Evolutionary conservation across 495 filamentous ascomycete species (phyloP).

Genomic region (Podospora comata): DNA sequence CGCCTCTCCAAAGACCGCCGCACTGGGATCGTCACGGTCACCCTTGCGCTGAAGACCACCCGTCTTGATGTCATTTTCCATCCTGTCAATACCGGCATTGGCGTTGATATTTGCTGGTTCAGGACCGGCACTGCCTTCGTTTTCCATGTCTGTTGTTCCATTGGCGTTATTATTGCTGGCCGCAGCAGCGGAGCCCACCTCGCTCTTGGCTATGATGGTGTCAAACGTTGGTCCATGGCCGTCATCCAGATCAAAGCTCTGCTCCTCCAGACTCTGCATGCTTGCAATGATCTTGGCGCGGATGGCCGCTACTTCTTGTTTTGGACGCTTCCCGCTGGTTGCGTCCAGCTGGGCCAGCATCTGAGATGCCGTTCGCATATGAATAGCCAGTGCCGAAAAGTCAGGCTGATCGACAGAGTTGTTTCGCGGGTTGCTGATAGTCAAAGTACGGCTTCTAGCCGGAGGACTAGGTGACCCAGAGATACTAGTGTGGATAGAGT

Average conservation of each 20-base stretch:
- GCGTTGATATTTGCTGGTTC: constrained; percentile 51
- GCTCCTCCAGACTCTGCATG: constrained; percentile 79
- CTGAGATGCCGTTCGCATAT: constrained; percentile 75
- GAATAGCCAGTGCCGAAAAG: constrained; percentile 69
- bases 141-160: constrained; percentile 37
- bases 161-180: constrained; percentile 33
- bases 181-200: constrained; percentile 40
- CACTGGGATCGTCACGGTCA: constrained; percentile 75
- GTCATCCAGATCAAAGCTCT: constrained; percentile 66
- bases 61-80: constrained; percentile 79
- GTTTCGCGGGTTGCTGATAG: constrained; percentile 42
- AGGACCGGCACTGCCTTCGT: constrained; percentile 32
- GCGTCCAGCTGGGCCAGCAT: constrained; percentile 76
- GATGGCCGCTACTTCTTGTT: constrained; percentile 70
- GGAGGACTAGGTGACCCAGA: constrained; percentile 61
- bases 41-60: constrained; percentile 71
- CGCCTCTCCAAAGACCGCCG: constrained; percentile 74
- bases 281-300: constrained; percentile 74
- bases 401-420: constrained; percentile 59
- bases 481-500: constrained; percentile 46
- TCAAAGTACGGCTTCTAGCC: constrained; percentile 44
- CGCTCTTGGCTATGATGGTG: constrained; percentile 61
- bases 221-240: constrained; percentile 64
- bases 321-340: constrained; percentile 66
- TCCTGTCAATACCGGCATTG: constrained; percentile 67